These are phyloP conservation scores for Durotheca rogersii DNA, from an alignment of 495 filamentous ascomycete genomes.

Conservation along the genomic window DNA sequence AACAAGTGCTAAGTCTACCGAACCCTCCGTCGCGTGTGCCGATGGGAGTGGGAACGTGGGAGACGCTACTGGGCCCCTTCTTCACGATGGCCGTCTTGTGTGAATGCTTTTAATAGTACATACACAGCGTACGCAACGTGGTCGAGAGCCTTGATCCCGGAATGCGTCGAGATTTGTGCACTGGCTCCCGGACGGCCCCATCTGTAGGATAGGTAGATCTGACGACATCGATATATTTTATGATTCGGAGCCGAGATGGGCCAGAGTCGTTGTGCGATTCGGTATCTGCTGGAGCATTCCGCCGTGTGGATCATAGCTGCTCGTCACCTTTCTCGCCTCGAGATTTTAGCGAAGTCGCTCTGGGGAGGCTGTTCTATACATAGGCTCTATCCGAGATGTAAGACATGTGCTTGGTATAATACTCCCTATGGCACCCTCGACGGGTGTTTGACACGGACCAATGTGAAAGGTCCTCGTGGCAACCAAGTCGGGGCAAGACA, in stretches of 20 bases:
- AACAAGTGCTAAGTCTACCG: no score
- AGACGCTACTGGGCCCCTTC: neutral
- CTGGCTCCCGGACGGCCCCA: neutral
- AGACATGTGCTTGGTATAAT: neutral
- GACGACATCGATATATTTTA: neutral
- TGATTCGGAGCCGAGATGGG: constrained; percentile 5
- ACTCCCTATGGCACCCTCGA: neutral
- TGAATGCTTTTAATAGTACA: neutral
- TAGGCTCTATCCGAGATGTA: neutral
- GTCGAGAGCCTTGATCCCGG: constrained; percentile 6
- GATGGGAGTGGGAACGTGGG: neutral
- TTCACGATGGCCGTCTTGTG: neutral
- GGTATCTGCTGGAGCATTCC: neutral
- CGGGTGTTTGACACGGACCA: neutral
- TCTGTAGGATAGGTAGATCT: neutral
- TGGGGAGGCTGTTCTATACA: neutral
- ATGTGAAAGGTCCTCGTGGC: neutral
- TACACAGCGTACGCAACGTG: neutral
- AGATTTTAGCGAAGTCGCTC: neutral
- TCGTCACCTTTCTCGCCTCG: constrained; percentile 8
- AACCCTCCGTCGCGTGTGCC: no score
- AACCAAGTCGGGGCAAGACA: constrained; percentile 1
- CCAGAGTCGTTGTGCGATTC: constrained; percentile 4
- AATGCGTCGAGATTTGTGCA: neutral
- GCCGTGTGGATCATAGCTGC: constrained; percentile 15